These are phyloP conservation scores for Poteriospumella lacustris DNA, from an alignment of 108 stramenopile genomes.

Conservation along the genomic window DNA sequence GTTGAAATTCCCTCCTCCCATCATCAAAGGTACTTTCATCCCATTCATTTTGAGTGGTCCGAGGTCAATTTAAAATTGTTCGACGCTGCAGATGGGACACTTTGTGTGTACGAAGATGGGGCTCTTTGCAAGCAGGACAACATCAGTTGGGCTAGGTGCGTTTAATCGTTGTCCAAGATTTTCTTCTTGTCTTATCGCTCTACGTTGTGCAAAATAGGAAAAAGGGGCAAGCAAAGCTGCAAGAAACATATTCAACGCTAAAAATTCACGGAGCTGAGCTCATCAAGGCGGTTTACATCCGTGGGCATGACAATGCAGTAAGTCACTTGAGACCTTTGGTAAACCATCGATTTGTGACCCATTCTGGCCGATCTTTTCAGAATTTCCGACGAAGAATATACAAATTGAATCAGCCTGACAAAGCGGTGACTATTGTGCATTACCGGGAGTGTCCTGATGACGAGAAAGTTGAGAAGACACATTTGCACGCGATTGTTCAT, in stretches of 20 bases:
- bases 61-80: no score
- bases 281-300: neutral
- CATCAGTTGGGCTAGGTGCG: neutral
- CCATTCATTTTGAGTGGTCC: no score
- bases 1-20: no score
- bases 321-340: neutral
- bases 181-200: neutral
- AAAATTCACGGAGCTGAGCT: neutral
- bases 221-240: neutral
- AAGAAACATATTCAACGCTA: neutral
- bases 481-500: neutral
- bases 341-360: neutral
- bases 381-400: neutral
- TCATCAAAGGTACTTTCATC: no score
- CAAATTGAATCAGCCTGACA: neutral
- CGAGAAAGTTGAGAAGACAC: neutral
- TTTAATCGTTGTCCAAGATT: neutral
- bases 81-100: no score
- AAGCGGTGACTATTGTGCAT: neutral
- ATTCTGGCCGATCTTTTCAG: neutral
- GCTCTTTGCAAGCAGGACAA: neutral
- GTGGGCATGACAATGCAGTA: neutral
- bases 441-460: neutral
- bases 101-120: neutral
- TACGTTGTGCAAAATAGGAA: slow-evolving; percentile 7